Conservation (phyloP, 225 moss, liverwort and hornwort species). For the Bryoerythrophyllum caledonicum region DNA sequence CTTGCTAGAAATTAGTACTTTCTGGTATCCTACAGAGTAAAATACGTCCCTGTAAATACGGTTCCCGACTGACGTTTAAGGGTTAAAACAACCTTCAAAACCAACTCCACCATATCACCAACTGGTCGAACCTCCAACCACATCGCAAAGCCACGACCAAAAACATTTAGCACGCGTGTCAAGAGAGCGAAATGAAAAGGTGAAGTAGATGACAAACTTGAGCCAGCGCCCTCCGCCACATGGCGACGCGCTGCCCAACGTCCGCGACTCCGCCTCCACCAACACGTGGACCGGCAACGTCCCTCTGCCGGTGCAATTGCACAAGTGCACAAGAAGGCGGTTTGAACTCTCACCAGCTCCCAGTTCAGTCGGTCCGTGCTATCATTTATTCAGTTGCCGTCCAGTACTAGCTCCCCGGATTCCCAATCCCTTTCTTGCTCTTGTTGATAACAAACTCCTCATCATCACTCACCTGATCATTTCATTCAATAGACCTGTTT, state of each 20-base stretch:
- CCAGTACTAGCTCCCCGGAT: neutral
- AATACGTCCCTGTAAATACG: too few relatives aligned
- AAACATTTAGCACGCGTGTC: too few relatives aligned
- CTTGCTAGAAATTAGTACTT: too few relatives aligned
- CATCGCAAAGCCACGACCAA: too few relatives aligned
- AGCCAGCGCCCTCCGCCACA: conserved; percentile 9
- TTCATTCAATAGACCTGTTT: neutral
- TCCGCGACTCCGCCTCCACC: neutral
- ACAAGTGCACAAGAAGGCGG: neutral
- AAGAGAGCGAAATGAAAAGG: too few relatives aligned
- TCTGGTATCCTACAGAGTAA: too few relatives aligned
- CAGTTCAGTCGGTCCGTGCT: neutral
- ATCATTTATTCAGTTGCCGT: neutral
- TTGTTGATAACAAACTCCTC: neutral
- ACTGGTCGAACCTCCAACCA: too few relatives aligned
- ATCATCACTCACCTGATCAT: neutral
- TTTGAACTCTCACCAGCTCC: neutral
- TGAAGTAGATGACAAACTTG: neutral
- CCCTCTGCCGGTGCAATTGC: neutral
- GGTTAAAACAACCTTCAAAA: too few relatives aligned
- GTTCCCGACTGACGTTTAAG: too few relatives aligned
- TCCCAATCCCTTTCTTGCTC: neutral
- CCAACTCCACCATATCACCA: too few relatives aligned
- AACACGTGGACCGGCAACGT: conserved; percentile 1
- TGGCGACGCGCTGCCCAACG: neutral